Evolutionary conservation across 2,329 filamentous ascomycete species (phyloP).

Genomic region (Metarhizium brunneum): DNA sequence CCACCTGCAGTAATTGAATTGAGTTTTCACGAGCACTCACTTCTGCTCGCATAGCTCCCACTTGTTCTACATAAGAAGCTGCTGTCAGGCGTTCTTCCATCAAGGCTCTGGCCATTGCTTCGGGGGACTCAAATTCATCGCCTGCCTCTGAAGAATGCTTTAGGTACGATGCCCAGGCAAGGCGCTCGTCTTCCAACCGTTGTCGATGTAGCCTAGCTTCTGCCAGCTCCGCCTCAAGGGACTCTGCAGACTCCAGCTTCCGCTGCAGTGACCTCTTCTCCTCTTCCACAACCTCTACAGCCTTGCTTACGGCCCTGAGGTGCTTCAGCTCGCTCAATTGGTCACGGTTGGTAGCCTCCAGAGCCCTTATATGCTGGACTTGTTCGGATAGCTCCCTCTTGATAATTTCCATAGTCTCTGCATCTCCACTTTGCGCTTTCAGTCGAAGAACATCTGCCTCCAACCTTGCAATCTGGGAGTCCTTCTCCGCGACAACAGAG

Average conservation of each 20-base stretch:
- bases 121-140: slow-evolving; percentile 77
- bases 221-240: slow-evolving; percentile 64
- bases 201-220: slow-evolving; percentile 78
- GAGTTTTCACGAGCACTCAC: slow-evolving; percentile 66
- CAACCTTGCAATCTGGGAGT: slow-evolving; percentile 61
- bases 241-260: slow-evolving; percentile 65
- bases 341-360: slow-evolving; percentile 74
- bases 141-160: slow-evolving; percentile 54
- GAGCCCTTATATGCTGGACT: slow-evolving; percentile 76
- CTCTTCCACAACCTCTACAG: slow-evolving; percentile 90
- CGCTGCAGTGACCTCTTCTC: slow-evolving; percentile 80
- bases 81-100: slow-evolving; percentile 74
- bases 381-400: slow-evolving; percentile 85
- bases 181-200: slow-evolving; percentile 77
- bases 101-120: slow-evolving; percentile 75
- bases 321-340: slow-evolving; percentile 73
- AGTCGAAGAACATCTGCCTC: slow-evolving; percentile 77
- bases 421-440: slow-evolving; percentile 80
- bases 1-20: slow-evolving; percentile 61
- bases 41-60: slow-evolving; percentile 74
- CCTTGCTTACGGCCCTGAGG: slow-evolving; percentile 70
- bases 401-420: slow-evolving; percentile 76
- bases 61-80: slow-evolving; percentile 67
- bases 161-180: slow-evolving; percentile 80
- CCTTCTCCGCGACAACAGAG: slow-evolving; percentile 57